phyloP scores from a whole-genome alignment of 192 early-diverging fungal species.

The Chytriomyces confervae region DNA sequence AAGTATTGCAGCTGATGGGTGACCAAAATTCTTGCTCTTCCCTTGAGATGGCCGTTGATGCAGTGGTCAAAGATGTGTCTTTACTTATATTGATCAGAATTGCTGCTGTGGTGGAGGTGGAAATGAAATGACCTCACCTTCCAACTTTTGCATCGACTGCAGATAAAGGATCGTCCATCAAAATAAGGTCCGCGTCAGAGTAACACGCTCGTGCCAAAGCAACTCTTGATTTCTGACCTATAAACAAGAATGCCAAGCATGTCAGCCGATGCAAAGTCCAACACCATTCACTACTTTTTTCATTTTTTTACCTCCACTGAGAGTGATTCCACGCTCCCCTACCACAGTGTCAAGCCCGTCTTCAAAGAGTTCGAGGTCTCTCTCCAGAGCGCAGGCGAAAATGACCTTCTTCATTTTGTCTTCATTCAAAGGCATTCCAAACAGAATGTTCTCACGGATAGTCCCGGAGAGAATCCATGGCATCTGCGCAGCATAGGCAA shows the following conservation, averaged over 20 bases:
- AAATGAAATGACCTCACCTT: neutral
- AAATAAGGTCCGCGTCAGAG: slow-evolving; percentile 44
- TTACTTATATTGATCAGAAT: neutral
- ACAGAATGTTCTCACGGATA: slow-evolving; percentile 47
- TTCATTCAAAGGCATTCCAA: slow-evolving; percentile 28
- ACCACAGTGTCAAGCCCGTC: slow-evolving; percentile 47
- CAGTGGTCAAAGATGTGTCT: slow-evolving; percentile 36
- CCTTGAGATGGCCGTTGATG: slow-evolving; percentile 34
- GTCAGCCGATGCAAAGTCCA: neutral
- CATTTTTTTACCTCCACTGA: slow-evolving; percentile 30
- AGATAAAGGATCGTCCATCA: slow-evolving; percentile 52
- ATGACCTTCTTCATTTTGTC: slow-evolving; percentile 15
- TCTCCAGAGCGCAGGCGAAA: slow-evolving; percentile 33
- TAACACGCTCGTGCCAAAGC: slow-evolving; percentile 53
- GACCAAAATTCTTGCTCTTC: slow-evolving; percentile 49
- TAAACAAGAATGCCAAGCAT: neutral
- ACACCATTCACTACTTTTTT: neutral
- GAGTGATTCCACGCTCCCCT: slow-evolving; percentile 49
- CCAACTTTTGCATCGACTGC: slow-evolving; percentile 55
- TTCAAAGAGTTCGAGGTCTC: slow-evolving; percentile 41
- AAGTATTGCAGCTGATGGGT: slow-evolving; percentile 60
- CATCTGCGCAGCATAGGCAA: slow-evolving; percentile 47
- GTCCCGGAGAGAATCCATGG: slow-evolving; percentile 47
- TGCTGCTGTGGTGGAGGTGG: too few relatives aligned
- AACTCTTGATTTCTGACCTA: slow-evolving; percentile 50